These are phyloP conservation scores for Nitzschia palea DNA, from an alignment of 108 stramenopile genomes.

Conservation along the genomic window DNA sequence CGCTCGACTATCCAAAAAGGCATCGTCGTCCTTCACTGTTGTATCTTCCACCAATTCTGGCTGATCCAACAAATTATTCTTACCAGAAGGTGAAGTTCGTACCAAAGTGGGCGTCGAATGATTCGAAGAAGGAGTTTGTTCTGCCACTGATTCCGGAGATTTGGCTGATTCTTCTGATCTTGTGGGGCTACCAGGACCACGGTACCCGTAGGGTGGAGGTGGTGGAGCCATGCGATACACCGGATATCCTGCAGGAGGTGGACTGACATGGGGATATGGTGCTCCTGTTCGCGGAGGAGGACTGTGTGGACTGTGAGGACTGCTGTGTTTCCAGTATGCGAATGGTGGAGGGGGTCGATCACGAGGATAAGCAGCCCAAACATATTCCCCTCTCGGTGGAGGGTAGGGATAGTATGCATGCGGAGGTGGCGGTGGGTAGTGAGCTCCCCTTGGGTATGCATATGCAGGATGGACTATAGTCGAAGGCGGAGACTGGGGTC, in stretches of 20 bases:
- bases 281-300: slow-evolving; percentile 7
- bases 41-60: slow-evolving; percentile 12
- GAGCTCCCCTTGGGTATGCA: slow-evolving; percentile 5
- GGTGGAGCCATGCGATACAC: slow-evolving; percentile 9
- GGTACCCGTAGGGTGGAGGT: slow-evolving; percentile 11
- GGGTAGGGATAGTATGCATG: slow-evolving; percentile 11
- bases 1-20: slow-evolving; percentile 16
- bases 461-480: neutral
- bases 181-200: slow-evolving; percentile 2
- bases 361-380: neutral
- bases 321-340: neutral
- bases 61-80: slow-evolving; percentile 11
- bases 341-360: slow-evolving; percentile 5
- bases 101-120: slow-evolving; percentile 24
- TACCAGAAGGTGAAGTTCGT: neutral
- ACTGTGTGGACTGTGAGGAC: no score
- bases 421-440: slow-evolving; percentile 13
- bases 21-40: slow-evolving; percentile 1
- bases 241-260: neutral
- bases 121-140: slow-evolving; percentile 8
- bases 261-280: slow-evolving; percentile 6
- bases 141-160: slow-evolving; percentile 5
- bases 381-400: neutral
- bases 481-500: slow-evolving; percentile 15
- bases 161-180: neutral